Evolutionary conservation across 202 grass and related monocot species (phyloP), one percentile per base, ranked within the genome.

Genomic region (Bolboschoenoplectus hybrid): DNA sequence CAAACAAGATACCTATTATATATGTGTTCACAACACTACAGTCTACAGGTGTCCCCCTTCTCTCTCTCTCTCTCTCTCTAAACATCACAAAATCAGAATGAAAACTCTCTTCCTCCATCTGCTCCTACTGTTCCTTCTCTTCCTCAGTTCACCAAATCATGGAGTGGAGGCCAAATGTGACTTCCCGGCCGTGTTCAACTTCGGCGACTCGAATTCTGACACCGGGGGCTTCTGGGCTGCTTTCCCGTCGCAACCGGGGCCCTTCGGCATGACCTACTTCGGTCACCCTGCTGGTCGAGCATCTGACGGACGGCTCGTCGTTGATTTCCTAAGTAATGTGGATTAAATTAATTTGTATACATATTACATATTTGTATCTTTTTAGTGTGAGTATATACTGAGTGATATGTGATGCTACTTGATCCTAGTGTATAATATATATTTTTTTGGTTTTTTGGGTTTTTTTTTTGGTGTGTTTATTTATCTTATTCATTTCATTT

Each of bases 131-230:
- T 2, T 49, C 8, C 13, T 67, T 35, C 8, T 53, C 34, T 55
- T 5, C 19, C 13, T 83, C 4, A 41, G 20, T 83, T 9, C 50
- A 65, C 8, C 32, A 35, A 41, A 83, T 39, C 10, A 65, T n/a
- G 32, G 16, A 41, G 63, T 20, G 26, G 13, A 40, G 2, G 85
- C 83, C 36, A 78, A 87, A 51, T 94, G 94, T 74, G 84, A 41
- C 46, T 94, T 89, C 62, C 89, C 86, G 2, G 87, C 94, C 60
- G 67, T 97, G 76, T 97, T 97, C 90, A 97, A 94, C 94, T 97
- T 97, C 40, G 94, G 92, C 32, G 94, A 97, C 76, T 97, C 94
- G 46, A 97, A 97, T 82, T 94, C 90, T 47, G 94, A 97, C 74
- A 97, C 94, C 9, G 94, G 94, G 0, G 90, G 94, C 45, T 97